Evolutionary conservation across 164 flowering plant genomes (phyloP), one percentile per base, ranked within the genome.

Genomic region (grape (Vitis vinifera)): DNA sequence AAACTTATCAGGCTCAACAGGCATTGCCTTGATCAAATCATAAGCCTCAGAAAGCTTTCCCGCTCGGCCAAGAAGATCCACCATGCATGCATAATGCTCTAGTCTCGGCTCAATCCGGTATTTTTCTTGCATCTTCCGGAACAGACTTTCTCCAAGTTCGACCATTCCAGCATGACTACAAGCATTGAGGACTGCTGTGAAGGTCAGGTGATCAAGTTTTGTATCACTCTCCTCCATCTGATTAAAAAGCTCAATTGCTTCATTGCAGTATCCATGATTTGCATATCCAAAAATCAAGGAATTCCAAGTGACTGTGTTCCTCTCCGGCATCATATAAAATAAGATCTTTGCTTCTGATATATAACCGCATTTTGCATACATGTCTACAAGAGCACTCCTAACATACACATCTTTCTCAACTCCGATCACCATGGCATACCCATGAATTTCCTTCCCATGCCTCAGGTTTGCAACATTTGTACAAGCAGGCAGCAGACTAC

Each of bases 11-110:
- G 97, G 94, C 60, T 86, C 78, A 1, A 89, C 29, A 0, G 93
- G 87, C 98, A 94, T 92, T 14, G 53, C 50, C 71, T 79, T 79
- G 16, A 94, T 87, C 59, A 88, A 55, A 30, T 83, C 84, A 76
- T 88, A 81, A 30, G 98, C 99, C 60, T 90, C 93, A 0, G 13
- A 7, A 2, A 92, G 76, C 75, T 80, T 81, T 62, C 98, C 99
- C 14, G 91, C 94, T 75, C 91, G 81, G 31, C 97, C 98, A 9
- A 92, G 73, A 48, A 94, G 86, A 79, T 94, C 94, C 65, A 94
- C 99, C 81, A 87, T 72, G 80, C 92, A 87, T 1, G 97, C 97
- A 71, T 89, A 93, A 76, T 92, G 97, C 84, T 95, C 97, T 37
- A 85, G 19, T 70, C 93, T 88, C 55, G 89, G 91, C 12, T 69